Base-by-base conservation (phyloP, 371 early-diverging fungal species). In the Mucor indicus region DNA sequence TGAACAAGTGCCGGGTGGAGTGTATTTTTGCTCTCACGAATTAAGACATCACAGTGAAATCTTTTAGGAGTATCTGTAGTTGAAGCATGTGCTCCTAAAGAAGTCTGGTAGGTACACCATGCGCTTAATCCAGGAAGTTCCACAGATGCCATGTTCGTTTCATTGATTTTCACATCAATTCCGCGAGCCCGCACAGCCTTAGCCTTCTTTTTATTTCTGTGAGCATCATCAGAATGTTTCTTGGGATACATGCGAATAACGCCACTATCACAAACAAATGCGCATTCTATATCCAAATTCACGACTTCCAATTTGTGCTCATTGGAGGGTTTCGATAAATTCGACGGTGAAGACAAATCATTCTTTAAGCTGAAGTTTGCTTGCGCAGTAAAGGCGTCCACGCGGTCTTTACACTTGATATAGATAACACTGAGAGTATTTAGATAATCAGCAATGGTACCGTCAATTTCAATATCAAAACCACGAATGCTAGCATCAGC, bases 1-100 rank as follows among this genome's bases (percentile, higher is more conserved):
- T 78, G 78, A 1, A 90, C 75, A 16, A 90, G 65, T 0, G 87
- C 81, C 1, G 92, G 92, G 49, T 87, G 84, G n/a, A 92, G 57
- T 1, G 73, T 78, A 48, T 92, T 92, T 31, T 83, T 76, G 45
- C 90, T 89, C 22, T 87, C 80, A 53, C 84, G 87, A 45, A 92
- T 84, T 33, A 78, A 53, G 10, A 90, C 67, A 48, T 88, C 87
- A 9, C 81, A 69, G 60, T 90, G 86, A 17, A 85, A 52, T 15
- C 75, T 71, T 8, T 73, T 73, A 0, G 81, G 71, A 0, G 64
- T 54, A 22, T 70, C 64, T 1, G 27, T 24, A 0, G 66, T 58
- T 3, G 67, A 52, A 0, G 73, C 42, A 16, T 62, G 51, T 15
- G 80, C 74, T 1, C 88, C 85, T 10, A 87, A 39, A 1, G 83